Percentiles rank a stretch among this genome's conserved stretches.
These are phyloP conservation scores for Mucor sp. DNA, from an alignment of 371 early-diverging fungal species.

Conservation along the genomic window DNA sequence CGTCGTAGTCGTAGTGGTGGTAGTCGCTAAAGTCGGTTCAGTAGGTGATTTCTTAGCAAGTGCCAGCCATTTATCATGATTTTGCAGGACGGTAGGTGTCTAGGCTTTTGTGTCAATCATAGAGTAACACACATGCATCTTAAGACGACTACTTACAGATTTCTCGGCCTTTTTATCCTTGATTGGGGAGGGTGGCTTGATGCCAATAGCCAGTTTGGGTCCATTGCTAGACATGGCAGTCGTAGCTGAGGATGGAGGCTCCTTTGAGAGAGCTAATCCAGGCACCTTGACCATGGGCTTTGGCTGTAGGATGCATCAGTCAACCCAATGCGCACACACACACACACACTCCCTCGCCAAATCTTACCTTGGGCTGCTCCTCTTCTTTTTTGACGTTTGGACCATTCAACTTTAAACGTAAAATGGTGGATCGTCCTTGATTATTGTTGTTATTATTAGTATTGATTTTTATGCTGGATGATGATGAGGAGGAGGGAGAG, in stretches of 20 bases:
- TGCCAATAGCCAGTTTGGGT: slow-evolving; percentile 30
- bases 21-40: slow-evolving; percentile 3
- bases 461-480: slow-evolving; percentile 3
- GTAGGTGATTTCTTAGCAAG: slow-evolving; percentile 18
- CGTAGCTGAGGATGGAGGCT: slow-evolving; percentile 16
- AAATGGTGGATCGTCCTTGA: slow-evolving; percentile 13
- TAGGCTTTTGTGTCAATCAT: background rate
- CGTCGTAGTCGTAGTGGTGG: background rate
- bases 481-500: background rate
- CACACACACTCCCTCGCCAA: background rate
- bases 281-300: slow-evolving; percentile 11
- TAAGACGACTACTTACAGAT: background rate
- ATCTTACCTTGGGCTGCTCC: background rate
- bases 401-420: slow-evolving; percentile 5
- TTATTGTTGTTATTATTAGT: background rate
- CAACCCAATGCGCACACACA: background rate
- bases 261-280: slow-evolving; percentile 23
- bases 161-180: slow-evolving; percentile 6
- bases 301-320: background rate
- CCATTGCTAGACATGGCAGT: background rate
- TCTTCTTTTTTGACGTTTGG: background rate
- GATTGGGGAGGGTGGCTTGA: slow-evolving; percentile 11
- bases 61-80: slow-evolving; percentile 38
- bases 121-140: background rate
- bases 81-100: slow-evolving; percentile 27